These are phyloP conservation scores for Setaria italica DNA, from an alignment of 202 grass and related monocot genomes.

Conservation along the genomic window DNA sequence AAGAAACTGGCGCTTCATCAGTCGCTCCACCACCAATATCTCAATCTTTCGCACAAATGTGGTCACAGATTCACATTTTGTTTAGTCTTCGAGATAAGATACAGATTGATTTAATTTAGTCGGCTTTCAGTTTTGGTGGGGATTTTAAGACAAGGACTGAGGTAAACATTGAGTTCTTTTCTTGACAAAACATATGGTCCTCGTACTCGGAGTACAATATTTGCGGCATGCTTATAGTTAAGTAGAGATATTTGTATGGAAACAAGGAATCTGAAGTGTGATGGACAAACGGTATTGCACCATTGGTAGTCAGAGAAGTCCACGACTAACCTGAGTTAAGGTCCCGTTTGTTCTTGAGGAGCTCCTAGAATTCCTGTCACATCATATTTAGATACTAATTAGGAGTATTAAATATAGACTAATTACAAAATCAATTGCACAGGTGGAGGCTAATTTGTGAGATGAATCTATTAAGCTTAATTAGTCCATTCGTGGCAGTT, in stretches of 20 bases:
- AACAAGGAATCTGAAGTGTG: background rate
- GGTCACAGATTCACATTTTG: constrained; percentile 21
- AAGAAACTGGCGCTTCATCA: background rate
- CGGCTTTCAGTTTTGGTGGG: background rate
- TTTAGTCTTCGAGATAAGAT: constrained; percentile 45
- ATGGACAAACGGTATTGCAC: background rate
- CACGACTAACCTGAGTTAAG: constrained; percentile 35
- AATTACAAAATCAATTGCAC: no score
- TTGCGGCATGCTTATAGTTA: background rate
- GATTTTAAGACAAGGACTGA: background rate
- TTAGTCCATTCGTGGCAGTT: constrained; percentile 18
- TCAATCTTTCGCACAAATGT: background rate
- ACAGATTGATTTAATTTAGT: constrained; percentile 17
- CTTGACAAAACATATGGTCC: background rate
- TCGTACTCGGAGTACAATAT: background rate
- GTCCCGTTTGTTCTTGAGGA: no score
- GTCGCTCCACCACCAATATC: background rate
- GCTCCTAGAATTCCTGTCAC: no score
- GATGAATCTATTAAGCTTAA: no score
- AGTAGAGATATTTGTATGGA: background rate
- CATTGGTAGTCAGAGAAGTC: constrained; percentile 21
- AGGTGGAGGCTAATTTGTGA: no score
- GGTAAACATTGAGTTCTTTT: constrained; percentile 4
- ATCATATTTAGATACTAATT: no score
- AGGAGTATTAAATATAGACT: background rate